Conservation (phyloP, 2,329 filamentous ascomycete genomes). For the Spiromastix sp. region DNA sequence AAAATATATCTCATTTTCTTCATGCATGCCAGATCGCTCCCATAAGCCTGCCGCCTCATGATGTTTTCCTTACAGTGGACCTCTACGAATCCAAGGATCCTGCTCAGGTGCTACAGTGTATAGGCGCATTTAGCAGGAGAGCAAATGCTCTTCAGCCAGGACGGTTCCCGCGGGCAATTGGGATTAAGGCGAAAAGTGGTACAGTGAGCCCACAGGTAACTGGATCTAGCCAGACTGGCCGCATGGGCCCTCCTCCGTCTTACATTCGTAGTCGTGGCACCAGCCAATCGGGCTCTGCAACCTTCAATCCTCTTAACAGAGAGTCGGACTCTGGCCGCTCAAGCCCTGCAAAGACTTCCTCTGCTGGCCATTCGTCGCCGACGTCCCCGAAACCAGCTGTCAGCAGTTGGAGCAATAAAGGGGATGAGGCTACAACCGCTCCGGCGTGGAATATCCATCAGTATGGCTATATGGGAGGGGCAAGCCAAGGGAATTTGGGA, state of each 20-base stretch:
- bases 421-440: constrained; percentile 67
- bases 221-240: constrained; percentile 45
- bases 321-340: constrained; percentile 37
- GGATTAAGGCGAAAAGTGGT: constrained; percentile 53
- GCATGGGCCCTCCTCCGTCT: constrained; percentile 33
- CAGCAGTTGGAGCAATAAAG: constrained; percentile 83
- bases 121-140: constrained; percentile 81
- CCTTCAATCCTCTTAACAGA: constrained; percentile 37
- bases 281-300: constrained; percentile 32
- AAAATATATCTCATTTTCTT: constrained; percentile 96
- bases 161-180: constrained; percentile 65
- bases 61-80: constrained; percentile 94
- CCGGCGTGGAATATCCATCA: constrained; percentile 98
- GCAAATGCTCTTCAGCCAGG: constrained; percentile 65
- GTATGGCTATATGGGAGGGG: constrained; percentile 96
- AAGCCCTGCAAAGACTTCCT: constrained; percentile 54
- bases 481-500: constrained; percentile 89
- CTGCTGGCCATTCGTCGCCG: constrained; percentile 35
- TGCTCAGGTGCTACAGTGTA: constrained; percentile 86
- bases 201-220: constrained; percentile 58
- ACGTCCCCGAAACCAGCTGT: constrained; percentile 42
- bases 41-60: constrained; percentile 80
- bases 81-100: constrained; percentile 93
- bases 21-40: constrained; percentile 76
- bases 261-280: constrained; percentile 30